Evolutionary conservation across 352 stramenopile species (phyloP), one percentile per base, ranked within the genome.

Genomic region (Globisporangium acanthophoron): DNA sequence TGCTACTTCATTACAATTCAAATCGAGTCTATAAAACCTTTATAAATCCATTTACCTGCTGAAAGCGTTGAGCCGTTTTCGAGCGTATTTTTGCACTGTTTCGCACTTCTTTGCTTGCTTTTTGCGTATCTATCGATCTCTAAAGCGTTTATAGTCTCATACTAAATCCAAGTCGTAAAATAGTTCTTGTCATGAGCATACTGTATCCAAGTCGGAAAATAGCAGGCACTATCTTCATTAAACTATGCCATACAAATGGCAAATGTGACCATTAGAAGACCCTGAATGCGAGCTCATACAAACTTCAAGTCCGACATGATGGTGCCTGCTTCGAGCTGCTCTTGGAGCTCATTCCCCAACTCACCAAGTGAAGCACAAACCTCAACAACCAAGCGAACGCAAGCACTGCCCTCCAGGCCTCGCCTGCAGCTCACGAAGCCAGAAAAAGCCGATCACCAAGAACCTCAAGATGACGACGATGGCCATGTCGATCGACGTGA

Each of bases 391-490:
- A 12, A 47, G 18, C 41, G 24, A 18, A 24, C 33, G 31, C 31
- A 24, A 24, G 35, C 35, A 40, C 35, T 40, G 8, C 18, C 3
- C 9, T 45, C 16, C 18, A 18, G 8, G 21, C 21, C 21, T 24
- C 21, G 21, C 21, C 21, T 24, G 21, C 21, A 24, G 21, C 21
- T 24, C 21, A 24, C 21, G 21, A 24, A 24, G 21, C 21, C 21
- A 24, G 21, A 24, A 24, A 24, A 24, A 24, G 21, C 51, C 43
- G 29, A 12, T 16, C 47, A 20, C n/a, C 39, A n/a, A 40, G 35
- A 40, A 40, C 7, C 6, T 37, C 43, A 59, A 47, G 0, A 82
- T 80, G 74, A 67, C 70, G 29, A 76, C 74, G 18, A 80, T 83
- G 74, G n/a, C 56, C 6, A 70, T 76, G 56, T 71, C 66, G 52